Evolutionary conservation across 331 rosid genomes (phyloP).

Genomic region (Dryas integrifolia): DNA sequence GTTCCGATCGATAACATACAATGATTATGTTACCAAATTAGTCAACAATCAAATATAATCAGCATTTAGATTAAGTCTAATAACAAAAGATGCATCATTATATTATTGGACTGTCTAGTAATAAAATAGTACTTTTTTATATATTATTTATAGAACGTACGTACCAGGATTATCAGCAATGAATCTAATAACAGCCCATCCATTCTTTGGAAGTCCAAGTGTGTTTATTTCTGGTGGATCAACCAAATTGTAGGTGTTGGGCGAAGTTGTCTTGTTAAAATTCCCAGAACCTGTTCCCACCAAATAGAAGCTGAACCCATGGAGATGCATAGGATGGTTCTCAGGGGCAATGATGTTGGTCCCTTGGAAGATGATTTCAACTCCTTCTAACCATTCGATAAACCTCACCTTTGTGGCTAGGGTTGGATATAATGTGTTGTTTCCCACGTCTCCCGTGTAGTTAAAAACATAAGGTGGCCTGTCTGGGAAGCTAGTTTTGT

Average conservation of each 20-base stretch:
- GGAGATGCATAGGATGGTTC: conserved; percentile 44
- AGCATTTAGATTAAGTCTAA: no score
- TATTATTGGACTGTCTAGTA: no score
- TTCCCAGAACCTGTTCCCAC: conserved; percentile 32
- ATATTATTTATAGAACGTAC: background rate
- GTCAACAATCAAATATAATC: no score
- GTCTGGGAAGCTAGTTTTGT: conserved; percentile 25
- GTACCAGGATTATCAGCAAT: conserved; percentile 26
- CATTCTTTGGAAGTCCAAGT: conserved; percentile 22
- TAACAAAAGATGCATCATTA: no score
- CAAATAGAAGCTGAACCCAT: conserved; percentile 37
- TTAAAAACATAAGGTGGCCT: conserved; percentile 29
- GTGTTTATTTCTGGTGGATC: conserved; percentile 32
- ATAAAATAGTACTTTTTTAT: no score
- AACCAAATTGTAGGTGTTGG: conserved; percentile 25
- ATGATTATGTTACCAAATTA: no score
- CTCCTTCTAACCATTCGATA: conserved; percentile 26
- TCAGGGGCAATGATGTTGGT: conserved; percentile 26
- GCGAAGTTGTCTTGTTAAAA: conserved; percentile 7
- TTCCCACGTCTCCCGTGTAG: conserved; percentile 35
- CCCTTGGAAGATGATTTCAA: conserved; percentile 43
- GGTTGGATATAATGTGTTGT: conserved; percentile 8
- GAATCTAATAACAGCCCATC: conserved; percentile 32
- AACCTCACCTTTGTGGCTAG: conserved; percentile 28
- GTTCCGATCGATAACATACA: no score